Evolutionary conservation across 2,329 filamentous ascomycete species (phyloP).

Genomic region (Ophiostoma novo-ulmi): DNA sequence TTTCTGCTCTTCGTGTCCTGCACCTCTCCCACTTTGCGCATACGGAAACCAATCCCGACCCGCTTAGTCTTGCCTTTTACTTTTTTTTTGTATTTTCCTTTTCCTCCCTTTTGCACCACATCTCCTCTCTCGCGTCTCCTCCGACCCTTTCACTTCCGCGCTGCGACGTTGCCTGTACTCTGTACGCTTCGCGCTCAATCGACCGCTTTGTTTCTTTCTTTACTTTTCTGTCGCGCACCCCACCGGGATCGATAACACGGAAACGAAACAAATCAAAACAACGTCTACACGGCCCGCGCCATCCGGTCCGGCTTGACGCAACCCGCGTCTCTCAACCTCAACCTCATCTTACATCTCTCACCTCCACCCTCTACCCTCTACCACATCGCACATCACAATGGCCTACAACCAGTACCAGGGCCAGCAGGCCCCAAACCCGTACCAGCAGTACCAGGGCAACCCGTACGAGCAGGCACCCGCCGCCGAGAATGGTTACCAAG

Average conservation of each 20-base stretch:
- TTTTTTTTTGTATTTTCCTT: not conserved
- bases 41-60: not conserved
- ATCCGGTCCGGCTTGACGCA: constrained; percentile 12
- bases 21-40: not conserved
- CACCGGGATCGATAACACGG: not conserved
- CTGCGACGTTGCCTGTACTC: not conserved
- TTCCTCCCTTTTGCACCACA: not conserved
- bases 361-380: not conserved
- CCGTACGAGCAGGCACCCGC: constrained; percentile 55
- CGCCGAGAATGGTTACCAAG: constrained; percentile 45
- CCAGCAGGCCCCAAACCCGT: constrained; percentile 23
- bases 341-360: not conserved
- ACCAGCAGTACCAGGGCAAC: constrained; percentile 44
- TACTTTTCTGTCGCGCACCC: not conserved
- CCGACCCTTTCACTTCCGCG: not conserved
- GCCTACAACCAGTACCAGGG: constrained; percentile 54
- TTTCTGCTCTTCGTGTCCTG: not conserved
- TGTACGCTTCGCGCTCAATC: not conserved
- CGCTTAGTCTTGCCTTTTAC: not conserved
- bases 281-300: not conserved
- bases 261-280: not conserved
- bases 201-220: not conserved
- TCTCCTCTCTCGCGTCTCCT: not conserved
- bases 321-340: constrained; percentile 10
- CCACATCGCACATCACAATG: constrained; percentile 39